Conservation (phyloP, 495 filamentous ascomycete genomes). For the Bombardia bombarda region DNA sequence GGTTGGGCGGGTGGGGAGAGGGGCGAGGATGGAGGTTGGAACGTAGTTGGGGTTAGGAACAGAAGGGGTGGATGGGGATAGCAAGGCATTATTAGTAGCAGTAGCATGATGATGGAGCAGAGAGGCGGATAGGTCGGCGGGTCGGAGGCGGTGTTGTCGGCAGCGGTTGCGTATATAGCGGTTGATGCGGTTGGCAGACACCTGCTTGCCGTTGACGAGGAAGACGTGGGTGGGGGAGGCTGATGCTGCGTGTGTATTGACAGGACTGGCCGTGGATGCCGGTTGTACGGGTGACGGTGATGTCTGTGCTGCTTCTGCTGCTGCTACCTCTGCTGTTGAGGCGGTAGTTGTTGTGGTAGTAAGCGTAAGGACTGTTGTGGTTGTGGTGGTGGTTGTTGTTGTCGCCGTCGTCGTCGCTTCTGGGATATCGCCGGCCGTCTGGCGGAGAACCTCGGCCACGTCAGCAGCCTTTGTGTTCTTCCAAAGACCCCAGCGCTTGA, state of each 20-base stretch:
- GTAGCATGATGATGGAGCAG: no score
- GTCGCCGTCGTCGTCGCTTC: not conserved
- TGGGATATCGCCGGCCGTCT: not conserved
- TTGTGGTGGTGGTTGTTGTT: not conserved
- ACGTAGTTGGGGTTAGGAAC: not conserved
- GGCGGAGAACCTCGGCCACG: slow-evolving; percentile 7
- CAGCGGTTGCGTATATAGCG: slow-evolving; percentile 8
- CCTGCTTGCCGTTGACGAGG: slow-evolving; percentile 8
- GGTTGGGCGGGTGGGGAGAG: not conserved
- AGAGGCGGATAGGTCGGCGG: not conserved
- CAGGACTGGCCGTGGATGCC: not conserved
- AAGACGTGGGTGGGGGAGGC: not conserved
- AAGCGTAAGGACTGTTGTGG: not conserved
- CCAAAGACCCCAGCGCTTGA: slow-evolving; percentile 9
- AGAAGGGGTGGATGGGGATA: not conserved
- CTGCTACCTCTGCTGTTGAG: not conserved
- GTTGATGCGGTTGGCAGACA: slow-evolving; percentile 1
- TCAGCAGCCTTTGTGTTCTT: slow-evolving; percentile 11
- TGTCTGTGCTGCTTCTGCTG: not conserved
- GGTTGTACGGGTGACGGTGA: not conserved
- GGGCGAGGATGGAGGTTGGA: not conserved
- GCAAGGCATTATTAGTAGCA: no score
- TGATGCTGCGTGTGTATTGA: not conserved
- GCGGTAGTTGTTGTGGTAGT: not conserved
- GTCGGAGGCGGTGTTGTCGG: slow-evolving; percentile 3